Base-by-base conservation (phyloP, 2,329 filamentous ascomycete genomes). In the Teratosphaeriaceae sp. region DNA sequence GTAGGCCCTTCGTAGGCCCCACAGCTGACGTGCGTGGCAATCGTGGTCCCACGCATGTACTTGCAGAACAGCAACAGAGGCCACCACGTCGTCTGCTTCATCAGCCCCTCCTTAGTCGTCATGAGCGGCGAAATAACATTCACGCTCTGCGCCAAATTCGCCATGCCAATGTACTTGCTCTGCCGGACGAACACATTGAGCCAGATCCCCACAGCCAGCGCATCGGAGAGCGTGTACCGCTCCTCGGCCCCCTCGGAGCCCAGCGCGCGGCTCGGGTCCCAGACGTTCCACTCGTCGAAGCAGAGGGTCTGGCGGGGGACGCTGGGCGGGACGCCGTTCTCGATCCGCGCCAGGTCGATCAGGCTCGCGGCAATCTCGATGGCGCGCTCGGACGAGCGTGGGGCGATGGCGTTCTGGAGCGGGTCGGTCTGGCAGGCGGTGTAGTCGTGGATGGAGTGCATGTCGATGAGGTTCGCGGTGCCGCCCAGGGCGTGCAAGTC, bases 261-360 rank as follows among this genome's bases (percentile, higher is more conserved):
- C 0, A 82, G 82, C 0, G 84, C 84, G 7, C 84, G 76, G 41
- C 73, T 70, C 0, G 83, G 82, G 54, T 87, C 83, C 84, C 84
- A 89, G 7, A 88, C 84, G 60, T 88, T 89, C 85, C 85, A 88
- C 64, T 88, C 84, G 59, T 89, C 85, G 59, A 88, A 88, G 70
- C 84, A 88, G 60, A 89, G 86, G 40, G 74, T 82, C 36, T 79
- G 82, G 3, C 75, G 69, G 3, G 76, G 75, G n/a, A 81, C 75
- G 0, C 70, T 67, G 0, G 73, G 65, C 0, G 81, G 74, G 0
- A 83, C 73, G 30, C 69, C 66, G 61, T 84, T 82, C 60, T 86
- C 80, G 56, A 86, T 80, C 24, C 81, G 73, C 0, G 84, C 84
- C 1, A 88, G 75, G 59, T 88, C 84, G 51, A 88, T 86, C 2